Evolutionary conservation across 306 rosid species (phyloP), one percentile per base, ranked within the genome.

Genomic region (Dicorynia guianensis): DNA sequence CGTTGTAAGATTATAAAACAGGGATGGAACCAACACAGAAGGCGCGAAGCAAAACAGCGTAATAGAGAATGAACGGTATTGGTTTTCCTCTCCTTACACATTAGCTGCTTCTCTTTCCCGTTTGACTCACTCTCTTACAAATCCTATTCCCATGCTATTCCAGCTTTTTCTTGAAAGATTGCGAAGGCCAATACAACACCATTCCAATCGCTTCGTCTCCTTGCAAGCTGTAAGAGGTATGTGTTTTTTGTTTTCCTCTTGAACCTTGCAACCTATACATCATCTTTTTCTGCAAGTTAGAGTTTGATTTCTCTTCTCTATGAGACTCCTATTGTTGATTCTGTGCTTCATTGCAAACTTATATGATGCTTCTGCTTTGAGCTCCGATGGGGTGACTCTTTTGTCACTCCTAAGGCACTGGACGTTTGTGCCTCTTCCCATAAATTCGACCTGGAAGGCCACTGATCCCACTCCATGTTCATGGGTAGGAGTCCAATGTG

Each of bases 391-490:
- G 62, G 9, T 82, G 20, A 55, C 86, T 34, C 79, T 91, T 0
- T 63, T 88, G 11, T 84, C 96, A 8, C 87, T 93, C 50, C 14
- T 67, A 63, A 76, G 38, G 17, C 85, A 39, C 69, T 93, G 98
- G 90, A 76, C 81, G 7, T 57, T 15, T 7, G 63, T 84, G 43
- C 88, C 90, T 59, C 36, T 82, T 55, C 53, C 82, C 75, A 64
- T 89, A 4, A 76, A 53, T 43, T 84, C 91, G 7, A 67, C 76
- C 59, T 94, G 98, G 98, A 75, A 69, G 65, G 71, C 78, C 14
- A 87, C 90, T 50, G 74, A 88, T 82, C 81, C 90, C 71, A 84
- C 86, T 53, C 95, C 97, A 15, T 94, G 98, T 61, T 83, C 87
- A 5, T 94, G 98, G 98, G 67, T 33, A 0, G 98, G 97, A 69